Conservation (phyloP, 169 alveolate genomes). For the Eimeria sp. region DNA sequence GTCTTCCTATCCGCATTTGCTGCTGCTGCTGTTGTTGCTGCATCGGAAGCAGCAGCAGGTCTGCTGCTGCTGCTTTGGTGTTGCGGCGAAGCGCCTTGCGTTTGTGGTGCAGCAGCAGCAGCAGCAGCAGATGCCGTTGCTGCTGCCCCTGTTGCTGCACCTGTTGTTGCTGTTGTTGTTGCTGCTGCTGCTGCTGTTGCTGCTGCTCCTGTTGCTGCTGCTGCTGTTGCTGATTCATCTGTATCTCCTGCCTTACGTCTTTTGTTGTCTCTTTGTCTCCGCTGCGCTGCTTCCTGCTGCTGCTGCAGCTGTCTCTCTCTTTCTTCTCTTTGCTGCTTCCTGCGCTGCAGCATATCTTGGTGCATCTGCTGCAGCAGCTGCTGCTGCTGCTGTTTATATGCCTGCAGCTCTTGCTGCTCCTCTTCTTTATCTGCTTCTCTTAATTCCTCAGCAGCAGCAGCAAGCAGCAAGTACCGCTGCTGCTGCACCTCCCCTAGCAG, state of each 20-base stretch:
- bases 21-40: conserved; percentile 46
- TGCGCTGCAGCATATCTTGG: conserved; percentile 10
- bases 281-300: conserved; percentile 48
- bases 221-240: conserved; percentile 62
- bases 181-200: conserved; percentile 31
- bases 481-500: conserved; percentile 70
- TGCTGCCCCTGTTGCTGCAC: conserved; percentile 34
- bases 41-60: not conserved
- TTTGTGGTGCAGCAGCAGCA: conserved; percentile 15
- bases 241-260: conserved; percentile 34
- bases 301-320: conserved; percentile 62
- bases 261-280: conserved; percentile 23
- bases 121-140: conserved; percentile 50
- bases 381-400: conserved; percentile 58
- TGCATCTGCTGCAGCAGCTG: conserved; percentile 68
- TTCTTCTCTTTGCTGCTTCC: conserved; percentile 54
- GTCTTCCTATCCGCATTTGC: not conserved
- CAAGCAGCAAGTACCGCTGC: conserved; percentile 47
- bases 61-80: not conserved
- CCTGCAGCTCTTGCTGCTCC: conserved; percentile 65
- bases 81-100: not conserved
- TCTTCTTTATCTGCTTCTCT: conserved; percentile 11
- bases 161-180: conserved; percentile 9
- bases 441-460: conserved; percentile 54
- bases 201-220: conserved; percentile 55